phyloP scores from a whole-genome alignment of 768 basidiomycete genomes.

The Vishniacozyma victoriae region DNA sequence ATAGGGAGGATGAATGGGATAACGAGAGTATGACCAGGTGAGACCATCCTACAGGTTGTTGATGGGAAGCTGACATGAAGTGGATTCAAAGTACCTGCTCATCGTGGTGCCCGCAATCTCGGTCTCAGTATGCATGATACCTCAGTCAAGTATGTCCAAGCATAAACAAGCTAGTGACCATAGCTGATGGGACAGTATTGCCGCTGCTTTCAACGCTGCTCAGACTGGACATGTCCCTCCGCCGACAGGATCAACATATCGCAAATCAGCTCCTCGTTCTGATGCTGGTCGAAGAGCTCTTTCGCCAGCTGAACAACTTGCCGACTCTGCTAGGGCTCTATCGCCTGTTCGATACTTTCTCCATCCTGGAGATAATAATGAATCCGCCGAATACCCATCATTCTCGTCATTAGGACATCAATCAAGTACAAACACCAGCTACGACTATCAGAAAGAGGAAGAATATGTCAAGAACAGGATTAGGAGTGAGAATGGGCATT shows the following conservation, averaged over 20 bases:
- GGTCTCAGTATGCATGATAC: no score
- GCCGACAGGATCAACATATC: no score
- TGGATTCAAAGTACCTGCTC: no score
- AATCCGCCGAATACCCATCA: conserved; percentile 15
- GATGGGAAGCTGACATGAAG: not conserved
- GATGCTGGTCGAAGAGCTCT: conserved; percentile 13
- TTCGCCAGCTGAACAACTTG: conserved; percentile 31
- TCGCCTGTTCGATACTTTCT: conserved; percentile 41
- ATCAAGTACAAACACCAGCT: conserved; percentile 24
- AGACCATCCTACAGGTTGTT: conserved; percentile 2
- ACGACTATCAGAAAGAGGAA: conserved; percentile 35
- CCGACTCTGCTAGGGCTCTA: conserved; percentile 27
- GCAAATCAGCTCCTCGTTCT: not conserved
- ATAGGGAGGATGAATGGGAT: conserved; percentile 35
- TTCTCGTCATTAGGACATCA: conserved; percentile 33
- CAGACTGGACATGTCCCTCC: conserved; percentile 20
- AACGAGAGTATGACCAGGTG: conserved; percentile 24
- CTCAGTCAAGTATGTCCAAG: no score
- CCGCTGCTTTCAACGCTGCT: conserved; percentile 37
- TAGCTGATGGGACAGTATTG: conserved; percentile 16
- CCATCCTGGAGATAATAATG: conserved; percentile 19
- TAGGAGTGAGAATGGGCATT: conserved; percentile 6
- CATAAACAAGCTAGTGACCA: no score
- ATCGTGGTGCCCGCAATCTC: no score
- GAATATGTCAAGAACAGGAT: conserved; percentile 20